These are phyloP conservation scores for Hortiboletus campestris DNA, from an alignment of 768 basidiomycete species.

Conservation along the genomic window DNA sequence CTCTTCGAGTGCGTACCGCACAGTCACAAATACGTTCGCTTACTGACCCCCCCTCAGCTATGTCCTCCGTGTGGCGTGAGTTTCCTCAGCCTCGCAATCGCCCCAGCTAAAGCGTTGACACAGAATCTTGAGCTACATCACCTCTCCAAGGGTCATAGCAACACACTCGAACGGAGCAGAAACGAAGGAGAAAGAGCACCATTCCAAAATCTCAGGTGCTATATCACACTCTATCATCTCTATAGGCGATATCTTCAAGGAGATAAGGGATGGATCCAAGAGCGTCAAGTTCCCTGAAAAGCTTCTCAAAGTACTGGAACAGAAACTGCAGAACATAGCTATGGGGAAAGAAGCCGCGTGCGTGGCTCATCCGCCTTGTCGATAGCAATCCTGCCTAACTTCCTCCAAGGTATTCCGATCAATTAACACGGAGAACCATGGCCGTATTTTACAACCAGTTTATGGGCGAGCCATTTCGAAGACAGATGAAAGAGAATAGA, in stretches of 20 bases:
- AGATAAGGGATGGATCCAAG: conserved; percentile 73
- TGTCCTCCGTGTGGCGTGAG: conserved; percentile 82
- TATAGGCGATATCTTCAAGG: conserved; percentile 80
- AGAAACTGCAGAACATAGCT: conserved; percentile 86
- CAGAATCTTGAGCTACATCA: conserved; percentile 72
- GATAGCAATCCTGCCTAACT: conserved; percentile 6
- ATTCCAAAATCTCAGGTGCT: conserved; percentile 62
- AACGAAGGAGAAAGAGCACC: conserved; percentile 60
- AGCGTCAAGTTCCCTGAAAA: conserved; percentile 94
- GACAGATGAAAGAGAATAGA: conserved; percentile 92
- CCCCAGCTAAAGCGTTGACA: conserved; percentile 9
- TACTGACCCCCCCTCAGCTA: conserved; percentile 48
- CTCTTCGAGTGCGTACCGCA: conserved; percentile 67
- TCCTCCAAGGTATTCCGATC: conserved; percentile 74
- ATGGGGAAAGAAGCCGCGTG: conserved; percentile 91
- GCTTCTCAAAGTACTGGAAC: conserved; percentile 85
- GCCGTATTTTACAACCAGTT: conserved; percentile 92
- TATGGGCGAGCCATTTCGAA: conserved; percentile 78
- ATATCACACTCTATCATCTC: conserved; percentile 54
- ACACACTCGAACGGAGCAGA: conserved; percentile 35
- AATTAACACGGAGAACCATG: conserved; percentile 84
- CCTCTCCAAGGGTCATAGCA: conserved; percentile 53
- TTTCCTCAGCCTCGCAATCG: conserved; percentile 10
- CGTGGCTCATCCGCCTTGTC: conserved; percentile 33
- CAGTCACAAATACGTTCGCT: background rate